Base-by-base conservation (phyloP, 495 filamentous ascomycete species). In the Neurospora tetrasperma region DNA sequence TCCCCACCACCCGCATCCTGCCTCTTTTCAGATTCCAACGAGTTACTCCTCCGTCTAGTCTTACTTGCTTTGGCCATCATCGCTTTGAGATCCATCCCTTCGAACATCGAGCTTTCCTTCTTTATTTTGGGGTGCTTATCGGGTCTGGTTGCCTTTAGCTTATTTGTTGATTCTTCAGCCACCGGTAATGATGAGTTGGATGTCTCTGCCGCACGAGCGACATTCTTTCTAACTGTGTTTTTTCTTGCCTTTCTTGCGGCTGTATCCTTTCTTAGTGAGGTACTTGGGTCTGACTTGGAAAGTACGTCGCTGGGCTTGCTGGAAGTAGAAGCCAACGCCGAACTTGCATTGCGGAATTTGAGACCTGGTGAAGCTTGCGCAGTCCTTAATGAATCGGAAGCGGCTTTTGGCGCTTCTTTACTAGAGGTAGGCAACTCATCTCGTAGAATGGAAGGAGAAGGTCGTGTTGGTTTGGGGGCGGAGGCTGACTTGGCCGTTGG, bases 221-320 rank as follows among this genome's bases (percentile, higher is more conserved):
- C 46, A 0, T 6, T 0, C 5, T 2, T 1, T 27, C 46, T 54
- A 3, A 2, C 0, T 2, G 10, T 4, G 0, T 23, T 5, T 6
- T 54, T 54, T 10, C 2, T 54, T 3, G 20, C 20, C 10, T 14
- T 23, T 54, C 46, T 27, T 14, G 11, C 11, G 2, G 20, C 0
- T 1, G 0, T 0, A 1, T 54, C 46, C 10, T 27, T 54, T 27
- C 0, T 14, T 12, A 0, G 4, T 0, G 46, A 6, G 0, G 0
- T 14, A 6, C 14, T 4, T 27, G 20, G 4, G 11, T 5, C 46
- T 14, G 46, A 0, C 20, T 27, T 54, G 20, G 46, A 27, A 23
- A 0, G 10, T 1, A 38, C 35, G 35, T 6, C 35, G 4, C 0
- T 54, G 46, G 20, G 46, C 11, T 54, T 54, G 46, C 5, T 27